Base-by-base conservation (phyloP, 345 rosid species). In the Eucalyptus regnans region DNA sequence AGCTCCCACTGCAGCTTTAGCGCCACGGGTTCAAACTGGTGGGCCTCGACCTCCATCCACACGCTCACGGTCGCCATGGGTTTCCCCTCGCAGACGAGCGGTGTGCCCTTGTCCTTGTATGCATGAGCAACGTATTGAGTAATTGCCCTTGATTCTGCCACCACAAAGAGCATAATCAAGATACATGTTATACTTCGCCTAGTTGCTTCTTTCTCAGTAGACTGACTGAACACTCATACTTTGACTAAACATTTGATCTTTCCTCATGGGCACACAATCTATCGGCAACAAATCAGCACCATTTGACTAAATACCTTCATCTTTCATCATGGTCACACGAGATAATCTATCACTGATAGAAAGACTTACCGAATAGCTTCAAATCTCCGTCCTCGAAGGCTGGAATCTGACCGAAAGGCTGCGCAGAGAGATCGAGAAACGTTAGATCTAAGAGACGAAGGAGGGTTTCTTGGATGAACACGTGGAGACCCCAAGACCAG, bases 351-450 rank as follows among this genome's bases (percentile, higher is more conserved):
- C 43, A 50, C 22, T 66, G 6, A 23, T 1, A 12, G 60, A 33
- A 66, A 16, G 31, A 88, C 87, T 12, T 94, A 96, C 98, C 97
- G 15, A 37, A 37, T 37, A 37, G 41, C 41, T 37, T 92, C 88
- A 96, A 87, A 90, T 94, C 97, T 85, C 95, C 98, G 17, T 96
- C 93, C 91, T 94, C 95, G 50, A 94, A 90, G 66, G 92, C 94
- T 56, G 98, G 99, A 90, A 96, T 89, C 91, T 95, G 95, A 89
- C 97, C 97, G 66, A 95, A 97, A 60, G 97, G 98, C 98, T 95
- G 92, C 94, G 90, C n/a, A 14, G 90, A 94, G 7, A 94, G 88
- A 60, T 90, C 95, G 23, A 95, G 90, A 95, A 92, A 91, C 33
- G 94, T 56, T 31, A 96, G 92, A 3, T 95, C 91, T 25, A 4